These are phyloP conservation scores for Wickerhamomyces hampshirensis DNA, from an alignment of 805 yeast genomes.

Conservation along the genomic window DNA sequence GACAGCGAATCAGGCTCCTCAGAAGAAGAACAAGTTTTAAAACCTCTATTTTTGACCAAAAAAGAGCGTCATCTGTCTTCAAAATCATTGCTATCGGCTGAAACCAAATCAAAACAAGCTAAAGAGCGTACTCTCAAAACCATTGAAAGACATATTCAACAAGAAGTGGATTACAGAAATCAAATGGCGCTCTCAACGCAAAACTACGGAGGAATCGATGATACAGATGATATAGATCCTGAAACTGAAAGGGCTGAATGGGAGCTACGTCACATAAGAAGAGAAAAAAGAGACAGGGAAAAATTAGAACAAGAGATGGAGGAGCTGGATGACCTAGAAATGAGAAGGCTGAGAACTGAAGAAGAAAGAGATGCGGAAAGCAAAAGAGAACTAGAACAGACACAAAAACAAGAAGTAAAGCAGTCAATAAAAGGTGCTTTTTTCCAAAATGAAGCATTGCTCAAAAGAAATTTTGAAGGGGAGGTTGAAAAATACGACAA, in stretches of 20 bases:
- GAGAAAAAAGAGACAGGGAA: slow-evolving; percentile 26
- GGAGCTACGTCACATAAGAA: slow-evolving; percentile 51
- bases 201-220: slow-evolving; percentile 39
- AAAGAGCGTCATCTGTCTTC: too few relatives aligned
- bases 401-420: slow-evolving; percentile 7
- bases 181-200: slow-evolving; percentile 20
- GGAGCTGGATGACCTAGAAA: slow-evolving; percentile 22
- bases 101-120: slow-evolving; percentile 21
- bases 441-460: slow-evolving; percentile 14
- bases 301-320: slow-evolving; percentile 20
- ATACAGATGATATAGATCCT: slow-evolving; percentile 56
- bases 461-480: slow-evolving; percentile 13
- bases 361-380: slow-evolving; percentile 19
- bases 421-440: slow-evolving; percentile 17
- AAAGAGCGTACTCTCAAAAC: slow-evolving; percentile 23
- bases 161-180: slow-evolving; percentile 17
- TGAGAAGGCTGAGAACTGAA: slow-evolving; percentile 20
- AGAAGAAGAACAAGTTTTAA: slow-evolving; percentile 17
- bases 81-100: too few relatives aligned
- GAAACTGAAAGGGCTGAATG: slow-evolving; percentile 50
- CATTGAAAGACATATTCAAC: slow-evolving; percentile 22
- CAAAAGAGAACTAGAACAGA: slow-evolving; percentile 2
- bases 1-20: not conserved
- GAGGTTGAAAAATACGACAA: slow-evolving; percentile 16
- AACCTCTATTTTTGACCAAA: too few relatives aligned